phyloP scores from a whole-genome alignment of 1,139 yeast genomes.

The Pichiaceae sp. region DNA sequence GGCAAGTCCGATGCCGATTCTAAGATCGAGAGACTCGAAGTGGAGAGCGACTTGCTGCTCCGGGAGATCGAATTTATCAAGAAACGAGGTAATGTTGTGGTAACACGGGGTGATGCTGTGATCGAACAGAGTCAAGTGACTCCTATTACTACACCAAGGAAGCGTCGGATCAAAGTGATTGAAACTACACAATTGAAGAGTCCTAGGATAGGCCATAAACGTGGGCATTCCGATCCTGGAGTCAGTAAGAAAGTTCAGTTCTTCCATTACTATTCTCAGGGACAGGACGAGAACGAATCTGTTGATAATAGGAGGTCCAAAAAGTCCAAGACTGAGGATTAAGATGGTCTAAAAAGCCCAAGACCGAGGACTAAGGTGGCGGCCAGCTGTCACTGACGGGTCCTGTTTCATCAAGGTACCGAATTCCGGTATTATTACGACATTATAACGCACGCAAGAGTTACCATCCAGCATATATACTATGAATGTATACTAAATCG shows the following conservation, averaged over 20 bases:
- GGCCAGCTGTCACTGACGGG: too few relatives aligned
- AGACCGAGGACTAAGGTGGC: too few relatives aligned
- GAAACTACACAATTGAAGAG: neutral
- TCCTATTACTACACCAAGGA: slow-evolving; percentile 3
- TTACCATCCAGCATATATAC: neutral
- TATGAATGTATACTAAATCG: neutral
- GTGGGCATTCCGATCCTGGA: neutral
- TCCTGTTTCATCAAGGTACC: neutral
- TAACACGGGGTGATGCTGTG: neutral
- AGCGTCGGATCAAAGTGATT: slow-evolving; percentile 1
- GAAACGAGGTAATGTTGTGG: neutral
- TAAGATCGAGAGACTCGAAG: slow-evolving; percentile 14
- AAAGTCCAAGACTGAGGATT: slow-evolving; percentile 6
- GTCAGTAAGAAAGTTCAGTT: slow-evolving; percentile 5
- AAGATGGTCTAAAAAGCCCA: slow-evolving; percentile 1
- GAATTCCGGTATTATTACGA: neutral
- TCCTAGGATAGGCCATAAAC: neutral
- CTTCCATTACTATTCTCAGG: slow-evolving; percentile 14
- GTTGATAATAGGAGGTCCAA: slow-evolving; percentile 14
- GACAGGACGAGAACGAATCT: slow-evolving; percentile 9
- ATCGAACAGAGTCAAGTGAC: neutral
- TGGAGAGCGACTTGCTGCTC: slow-evolving; percentile 16
- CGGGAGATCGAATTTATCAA: slow-evolving; percentile 17
- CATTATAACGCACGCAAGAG: neutral
- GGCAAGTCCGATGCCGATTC: slow-evolving; percentile 10